Evolutionary conservation across 768 basidiomycete species (phyloP).

Genomic region (Mycena polygramma): DNA sequence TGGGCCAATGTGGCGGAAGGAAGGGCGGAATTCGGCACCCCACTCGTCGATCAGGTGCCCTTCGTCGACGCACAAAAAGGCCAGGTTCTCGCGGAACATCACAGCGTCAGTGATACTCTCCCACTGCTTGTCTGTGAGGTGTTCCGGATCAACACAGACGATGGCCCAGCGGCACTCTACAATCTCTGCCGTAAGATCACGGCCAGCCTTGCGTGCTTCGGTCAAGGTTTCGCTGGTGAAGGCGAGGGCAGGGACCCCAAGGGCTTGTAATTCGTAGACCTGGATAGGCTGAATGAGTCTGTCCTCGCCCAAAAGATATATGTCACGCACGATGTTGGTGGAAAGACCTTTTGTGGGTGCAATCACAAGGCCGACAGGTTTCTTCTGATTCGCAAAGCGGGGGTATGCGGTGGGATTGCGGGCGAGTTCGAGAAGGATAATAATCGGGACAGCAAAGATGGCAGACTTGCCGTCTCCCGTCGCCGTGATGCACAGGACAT

Average conservation of each 20-base stretch:
- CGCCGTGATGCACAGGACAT: slow-evolving; percentile 12
- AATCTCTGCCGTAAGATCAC: slow-evolving; percentile 1
- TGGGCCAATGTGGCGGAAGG: slow-evolving; percentile 12
- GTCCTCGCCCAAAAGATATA: background rate
- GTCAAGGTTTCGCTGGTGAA: slow-evolving; percentile 12
- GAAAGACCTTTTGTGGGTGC: slow-evolving; percentile 15
- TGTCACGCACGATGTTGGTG: slow-evolving; percentile 2
- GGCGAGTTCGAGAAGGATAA: slow-evolving; percentile 11
- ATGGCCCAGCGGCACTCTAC: no score
- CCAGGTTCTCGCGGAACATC: slow-evolving; percentile 16
- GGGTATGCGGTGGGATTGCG: background rate
- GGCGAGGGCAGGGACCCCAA: background rate
- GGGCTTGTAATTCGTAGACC: background rate
- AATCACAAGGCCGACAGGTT: slow-evolving; percentile 8
- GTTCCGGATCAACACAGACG: no score
- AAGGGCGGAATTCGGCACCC: slow-evolving; percentile 20
- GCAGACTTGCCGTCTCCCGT: slow-evolving; percentile 26
- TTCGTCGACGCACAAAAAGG: slow-evolving; percentile 20
- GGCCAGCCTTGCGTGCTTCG: slow-evolving; percentile 20
- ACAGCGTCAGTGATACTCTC: slow-evolving; percentile 2
- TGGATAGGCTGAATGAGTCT: background rate
- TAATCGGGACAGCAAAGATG: slow-evolving; percentile 6
- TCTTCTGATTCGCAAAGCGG: background rate
- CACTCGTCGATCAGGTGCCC: slow-evolving; percentile 28
- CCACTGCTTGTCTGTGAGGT: no score